A percentile compares a stretch with the other conserved stretches of the same genome.
Conservation (phyloP, 2,329 filamentous ascomycete species). For the Emergomyces africanus region DNA sequence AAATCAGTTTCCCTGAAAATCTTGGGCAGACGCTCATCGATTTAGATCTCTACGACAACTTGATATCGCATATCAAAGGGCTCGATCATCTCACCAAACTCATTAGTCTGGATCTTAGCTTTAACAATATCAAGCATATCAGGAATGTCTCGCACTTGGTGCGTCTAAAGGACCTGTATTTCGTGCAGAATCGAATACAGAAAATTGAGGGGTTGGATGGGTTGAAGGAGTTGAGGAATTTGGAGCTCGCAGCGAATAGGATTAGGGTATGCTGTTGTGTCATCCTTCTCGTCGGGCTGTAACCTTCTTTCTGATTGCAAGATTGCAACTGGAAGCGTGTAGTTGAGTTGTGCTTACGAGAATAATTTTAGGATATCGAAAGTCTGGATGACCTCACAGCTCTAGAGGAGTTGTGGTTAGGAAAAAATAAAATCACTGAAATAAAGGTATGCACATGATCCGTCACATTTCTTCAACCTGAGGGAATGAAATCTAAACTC, state of each 20-base stretch:
- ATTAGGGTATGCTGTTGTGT: constrained; percentile 47
- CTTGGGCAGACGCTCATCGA: constrained; percentile 60
- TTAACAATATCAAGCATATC: constrained; percentile 99
- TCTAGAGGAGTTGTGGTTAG: constrained; percentile 84
- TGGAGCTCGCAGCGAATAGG: constrained; percentile 86
- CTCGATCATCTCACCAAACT: constrained; percentile 67
- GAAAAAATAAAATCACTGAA: constrained; percentile 90
- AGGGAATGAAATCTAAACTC: background rate
- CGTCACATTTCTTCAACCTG: background rate
- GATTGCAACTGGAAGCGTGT: background rate
- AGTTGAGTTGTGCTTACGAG: constrained; percentile 4
- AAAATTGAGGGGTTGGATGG: constrained; percentile 74
- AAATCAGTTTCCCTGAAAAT: constrained; percentile 59
- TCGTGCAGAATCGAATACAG: constrained; percentile 89
- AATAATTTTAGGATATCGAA: constrained; percentile 50
- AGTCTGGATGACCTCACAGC: constrained; percentile 66
- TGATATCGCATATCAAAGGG: constrained; percentile 74
- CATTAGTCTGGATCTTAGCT: constrained; percentile 75
- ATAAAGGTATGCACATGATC: constrained; percentile 42
- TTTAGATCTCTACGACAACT: constrained; percentile 92
- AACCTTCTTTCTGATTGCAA: too few species aligned
- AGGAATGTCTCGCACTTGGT: constrained; percentile 70
- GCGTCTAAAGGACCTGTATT: constrained; percentile 70
- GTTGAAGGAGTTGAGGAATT: constrained; percentile 59
- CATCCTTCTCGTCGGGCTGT: background rate